A percentile compares a stretch with the other conserved stretches of the same genome.
These are phyloP conservation scores for Salix udensis DNA, from an alignment of 345 rosid species.

Conservation along the genomic window DNA sequence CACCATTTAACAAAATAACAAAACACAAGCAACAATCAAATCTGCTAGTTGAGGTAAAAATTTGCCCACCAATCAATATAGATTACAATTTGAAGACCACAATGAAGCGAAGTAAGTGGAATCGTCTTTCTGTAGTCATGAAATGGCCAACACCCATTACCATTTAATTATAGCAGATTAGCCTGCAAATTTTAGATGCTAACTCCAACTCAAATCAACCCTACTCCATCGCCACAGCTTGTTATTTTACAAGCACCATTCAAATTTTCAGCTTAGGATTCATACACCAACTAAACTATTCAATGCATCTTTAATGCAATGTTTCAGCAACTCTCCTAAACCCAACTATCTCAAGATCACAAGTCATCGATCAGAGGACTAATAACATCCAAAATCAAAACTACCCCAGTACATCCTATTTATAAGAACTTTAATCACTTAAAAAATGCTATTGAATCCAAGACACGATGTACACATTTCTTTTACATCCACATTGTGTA, in stretches of 20 bases:
- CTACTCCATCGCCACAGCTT: background rate
- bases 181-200: background rate
- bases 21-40: background rate
- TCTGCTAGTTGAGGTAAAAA: background rate
- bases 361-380: background rate
- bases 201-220: background rate
- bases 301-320: background rate
- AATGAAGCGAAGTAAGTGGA: background rate
- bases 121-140: background rate
- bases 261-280: background rate
- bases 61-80: background rate
- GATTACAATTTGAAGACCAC: background rate
- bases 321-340: background rate
- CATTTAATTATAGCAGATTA: no score
- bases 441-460: background rate
- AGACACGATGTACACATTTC: background rate
- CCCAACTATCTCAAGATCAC: background rate
- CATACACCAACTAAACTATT: background rate
- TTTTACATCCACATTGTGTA: background rate
- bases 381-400: background rate
- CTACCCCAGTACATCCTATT: background rate
- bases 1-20: background rate
- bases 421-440: background rate
- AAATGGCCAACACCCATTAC: background rate
- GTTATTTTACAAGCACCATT: background rate